Evolutionary conservation across 2,329 filamentous ascomycete genomes (phyloP).

Genomic region (Xylariaceae sp.): DNA sequence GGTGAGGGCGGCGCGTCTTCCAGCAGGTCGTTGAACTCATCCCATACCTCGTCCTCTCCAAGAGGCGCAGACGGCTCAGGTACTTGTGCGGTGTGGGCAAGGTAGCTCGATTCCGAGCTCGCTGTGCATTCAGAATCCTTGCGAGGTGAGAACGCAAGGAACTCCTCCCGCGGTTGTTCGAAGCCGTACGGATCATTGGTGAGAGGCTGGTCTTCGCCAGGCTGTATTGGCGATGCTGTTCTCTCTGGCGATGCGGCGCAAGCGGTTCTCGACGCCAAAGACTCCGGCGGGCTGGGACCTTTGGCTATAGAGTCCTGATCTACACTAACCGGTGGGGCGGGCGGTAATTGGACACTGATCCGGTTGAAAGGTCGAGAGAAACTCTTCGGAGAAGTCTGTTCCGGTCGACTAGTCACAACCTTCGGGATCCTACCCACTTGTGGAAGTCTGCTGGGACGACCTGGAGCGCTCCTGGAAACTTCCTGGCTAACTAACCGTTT

Average conservation of each 20-base stretch:
- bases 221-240: background rate
- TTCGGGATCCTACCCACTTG: slow-evolving; percentile 83
- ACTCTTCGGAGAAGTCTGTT: slow-evolving; percentile 66
- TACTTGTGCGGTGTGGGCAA: slow-evolving; percentile 60
- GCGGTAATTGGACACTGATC: slow-evolving; percentile 40
- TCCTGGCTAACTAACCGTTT: background rate
- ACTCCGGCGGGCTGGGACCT: slow-evolving; percentile 40
- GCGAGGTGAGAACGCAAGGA: slow-evolving; percentile 66
- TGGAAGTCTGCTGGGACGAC: slow-evolving; percentile 59
- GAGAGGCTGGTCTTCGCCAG: slow-evolving; percentile 14
- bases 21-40: slow-evolving; percentile 86
- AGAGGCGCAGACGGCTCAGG: slow-evolving; percentile 57
- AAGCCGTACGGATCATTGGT: slow-evolving; percentile 24
- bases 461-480: slow-evolving; percentile 6
- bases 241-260: slow-evolving; percentile 25
- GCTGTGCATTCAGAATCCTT: slow-evolving; percentile 63
- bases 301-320: slow-evolving; percentile 42
- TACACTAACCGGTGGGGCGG: slow-evolving; percentile 24
- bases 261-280: slow-evolving; percentile 36
- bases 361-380: slow-evolving; percentile 79
- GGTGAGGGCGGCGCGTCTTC: slow-evolving; percentile 55
- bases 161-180: slow-evolving; percentile 46
- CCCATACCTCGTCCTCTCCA: slow-evolving; percentile 85
- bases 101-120: slow-evolving; percentile 55
- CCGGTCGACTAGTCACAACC: slow-evolving; percentile 64